These are phyloP conservation scores for Xylariaceae sp. DNA, from an alignment of 2,329 filamentous ascomycete species.

Conservation along the genomic window DNA sequence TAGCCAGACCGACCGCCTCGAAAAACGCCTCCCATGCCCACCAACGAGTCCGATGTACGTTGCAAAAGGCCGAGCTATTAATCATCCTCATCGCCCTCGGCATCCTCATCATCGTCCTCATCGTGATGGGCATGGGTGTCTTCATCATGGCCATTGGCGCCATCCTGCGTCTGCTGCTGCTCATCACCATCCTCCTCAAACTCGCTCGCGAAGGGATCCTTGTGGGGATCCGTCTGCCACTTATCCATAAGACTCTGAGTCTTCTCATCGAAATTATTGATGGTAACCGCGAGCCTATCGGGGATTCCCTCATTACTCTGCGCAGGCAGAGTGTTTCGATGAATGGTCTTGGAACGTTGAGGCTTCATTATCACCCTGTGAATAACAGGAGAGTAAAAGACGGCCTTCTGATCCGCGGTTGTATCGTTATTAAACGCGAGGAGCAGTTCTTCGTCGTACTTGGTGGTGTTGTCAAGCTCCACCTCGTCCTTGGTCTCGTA, in stretches of 20 bases:
- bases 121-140: constrained; percentile 16
- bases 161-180: constrained; percentile 20
- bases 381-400: constrained; percentile 65
- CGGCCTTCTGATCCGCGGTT: constrained; percentile 46
- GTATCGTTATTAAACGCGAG: constrained; percentile 53
- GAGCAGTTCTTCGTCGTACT: constrained; percentile 60
- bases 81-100: constrained; percentile 44
- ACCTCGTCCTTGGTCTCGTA: constrained; percentile 60
- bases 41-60: background rate
- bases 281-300: constrained; percentile 51
- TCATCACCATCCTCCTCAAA: constrained; percentile 26
- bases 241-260: constrained; percentile 47
- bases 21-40: background rate
- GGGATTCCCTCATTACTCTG: constrained; percentile 48
- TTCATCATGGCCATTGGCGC: constrained; percentile 16
- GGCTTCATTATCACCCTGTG: constrained; percentile 58
- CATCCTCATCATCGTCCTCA: constrained; percentile 34
- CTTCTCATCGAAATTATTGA: constrained; percentile 52
- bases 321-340: constrained; percentile 43
- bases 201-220: constrained; percentile 28
- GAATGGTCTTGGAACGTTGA: constrained; percentile 59
- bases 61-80: constrained; percentile 12
- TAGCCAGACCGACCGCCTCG: background rate
- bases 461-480: constrained; percentile 51
- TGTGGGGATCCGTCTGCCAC: constrained; percentile 49